Evolutionary conservation across 768 basidiomycete species (phyloP), one percentile per base, ranked within the genome.

Genomic region (Russula vinacea): DNA sequence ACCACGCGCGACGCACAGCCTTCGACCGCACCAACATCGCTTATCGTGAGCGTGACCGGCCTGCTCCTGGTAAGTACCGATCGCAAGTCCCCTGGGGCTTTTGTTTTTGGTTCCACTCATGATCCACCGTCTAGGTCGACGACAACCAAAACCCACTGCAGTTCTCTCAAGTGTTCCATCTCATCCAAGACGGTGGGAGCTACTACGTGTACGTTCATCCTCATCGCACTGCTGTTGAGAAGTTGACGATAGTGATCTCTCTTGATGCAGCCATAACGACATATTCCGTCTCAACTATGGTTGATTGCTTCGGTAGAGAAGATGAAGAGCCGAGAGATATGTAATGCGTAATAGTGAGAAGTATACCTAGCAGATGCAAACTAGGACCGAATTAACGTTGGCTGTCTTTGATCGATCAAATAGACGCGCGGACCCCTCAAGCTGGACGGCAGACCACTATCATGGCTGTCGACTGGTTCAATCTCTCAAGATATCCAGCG

Each of bases 161-260:
- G 71, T 99, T 92, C 80, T 91, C 87, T 68, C 97, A 99, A 77
- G 80, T 86, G 67, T 99, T 99, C 85, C 93, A 96, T 69, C 85
- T 99, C 62, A 81, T 91, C 58, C 87, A 84, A 32, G 91, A 95
- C 2, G 84, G 80, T 6, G 70, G 68, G 22, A 84, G 84, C 68
- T 95, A 89, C 80, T 98, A 87, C 73, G 90, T 98, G 94, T 94
- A 76, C 53, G 91, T 79, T 13, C 47, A 62, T 49, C 47, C 39
- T 47, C 42, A 5, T 50, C 42, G 17, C 10, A 22, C 11, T 29
- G 14, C 2, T 19, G 4, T 29, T 32, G 7, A 11, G 35, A 58
- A 52, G 22, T n/a, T 19, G 51, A 39, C 22, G 3, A 19, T 24
- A 13, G 10, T 7, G 26, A 1, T 26, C 4, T n/a, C 55, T 51